Percentiles rank a stretch among this genome's conserved stretches.
Evolutionary conservation across 2,329 filamentous ascomycete genomes (phyloP).

Genomic region (Aspergillus candidus): DNA sequence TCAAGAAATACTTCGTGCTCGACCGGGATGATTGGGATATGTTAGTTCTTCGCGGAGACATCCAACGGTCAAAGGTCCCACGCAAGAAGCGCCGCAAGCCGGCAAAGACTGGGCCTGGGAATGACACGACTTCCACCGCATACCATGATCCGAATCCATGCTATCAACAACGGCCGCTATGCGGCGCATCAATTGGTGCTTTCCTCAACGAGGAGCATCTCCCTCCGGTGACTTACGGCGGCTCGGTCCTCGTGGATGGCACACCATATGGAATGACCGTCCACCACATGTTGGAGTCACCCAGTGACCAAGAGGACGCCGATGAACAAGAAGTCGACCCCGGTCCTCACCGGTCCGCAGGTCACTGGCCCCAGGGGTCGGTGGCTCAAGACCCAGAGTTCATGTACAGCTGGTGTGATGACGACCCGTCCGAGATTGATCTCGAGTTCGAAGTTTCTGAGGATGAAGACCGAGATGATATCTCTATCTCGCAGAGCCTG

Average conservation of each 20-base stretch:
- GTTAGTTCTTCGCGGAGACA: slow-evolving; percentile 55
- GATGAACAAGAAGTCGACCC: slow-evolving; percentile 28
- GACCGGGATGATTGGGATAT: slow-evolving; percentile 53
- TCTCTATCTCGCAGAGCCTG: slow-evolving; percentile 31
- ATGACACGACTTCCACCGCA: slow-evolving; percentile 22
- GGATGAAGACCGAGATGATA: slow-evolving; percentile 44
- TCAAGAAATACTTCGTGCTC: slow-evolving; percentile 54
- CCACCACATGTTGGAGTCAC: slow-evolving; percentile 82
- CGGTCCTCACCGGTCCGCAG: slow-evolving; percentile 41
- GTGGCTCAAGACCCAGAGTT: slow-evolving; percentile 24
- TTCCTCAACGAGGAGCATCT: slow-evolving; percentile 80
- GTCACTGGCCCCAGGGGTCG: slow-evolving; percentile 28
- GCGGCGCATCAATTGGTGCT: slow-evolving; percentile 88
- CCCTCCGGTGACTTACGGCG: slow-evolving; percentile 85
- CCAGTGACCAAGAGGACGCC: slow-evolving; percentile 49
- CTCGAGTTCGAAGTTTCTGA: slow-evolving; percentile 50
- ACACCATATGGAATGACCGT: slow-evolving; percentile 91
- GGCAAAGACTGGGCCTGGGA: slow-evolving; percentile 24
- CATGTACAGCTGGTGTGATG: slow-evolving; percentile 35
- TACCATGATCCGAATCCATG: slow-evolving; percentile 55
- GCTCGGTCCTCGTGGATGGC: slow-evolving; percentile 76
- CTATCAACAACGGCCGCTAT: slow-evolving; percentile 71
- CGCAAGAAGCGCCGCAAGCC: slow-evolving; percentile 37
- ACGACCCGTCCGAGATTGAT: slow-evolving; percentile 32
- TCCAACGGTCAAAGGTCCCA: slow-evolving; percentile 50